Conservation (phyloP, 352 stramenopile genomes). For the Phytophthora sojae region DNA sequence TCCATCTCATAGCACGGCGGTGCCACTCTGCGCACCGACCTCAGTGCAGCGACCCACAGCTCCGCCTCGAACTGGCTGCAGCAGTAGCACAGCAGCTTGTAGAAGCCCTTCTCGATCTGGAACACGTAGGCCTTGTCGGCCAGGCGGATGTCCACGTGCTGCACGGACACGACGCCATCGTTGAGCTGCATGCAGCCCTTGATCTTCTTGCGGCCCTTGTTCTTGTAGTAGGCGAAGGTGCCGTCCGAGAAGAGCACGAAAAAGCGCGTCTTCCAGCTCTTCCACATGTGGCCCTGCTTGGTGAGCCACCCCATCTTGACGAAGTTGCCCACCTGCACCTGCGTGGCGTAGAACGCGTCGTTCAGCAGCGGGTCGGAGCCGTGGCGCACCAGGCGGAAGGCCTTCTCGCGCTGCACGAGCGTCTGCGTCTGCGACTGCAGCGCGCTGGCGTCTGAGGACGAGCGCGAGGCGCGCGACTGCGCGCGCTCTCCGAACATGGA, state of each 20-base stretch:
- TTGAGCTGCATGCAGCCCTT: slow-evolving; percentile 86
- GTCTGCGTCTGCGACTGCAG: slow-evolving; percentile 11
- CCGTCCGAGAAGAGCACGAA: slow-evolving; percentile 87
- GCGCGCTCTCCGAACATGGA: slow-evolving; percentile 34
- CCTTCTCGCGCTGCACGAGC: slow-evolving; percentile 47
- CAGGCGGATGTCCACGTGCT: slow-evolving; percentile 78
- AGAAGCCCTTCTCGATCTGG: slow-evolving; percentile 88
- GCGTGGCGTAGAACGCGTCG: slow-evolving; percentile 70
- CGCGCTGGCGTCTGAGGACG: slow-evolving; percentile 29
- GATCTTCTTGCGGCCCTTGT: slow-evolving; percentile 76
- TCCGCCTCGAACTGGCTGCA: slow-evolving; percentile 83
- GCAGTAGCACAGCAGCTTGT: slow-evolving; percentile 82
- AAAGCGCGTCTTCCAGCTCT: slow-evolving; percentile 89
- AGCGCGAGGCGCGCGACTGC: slow-evolving; percentile 31
- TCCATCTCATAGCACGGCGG: slow-evolving; percentile 72
- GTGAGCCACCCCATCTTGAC: slow-evolving; percentile 88
- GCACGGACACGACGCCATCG: slow-evolving; percentile 83
- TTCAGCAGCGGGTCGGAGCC: slow-evolving; percentile 74
- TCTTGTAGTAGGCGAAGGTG: slow-evolving; percentile 88
- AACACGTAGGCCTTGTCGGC: slow-evolving; percentile 81
- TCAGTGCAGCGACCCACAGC: slow-evolving; percentile 78
- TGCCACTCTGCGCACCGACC: slow-evolving; percentile 49
- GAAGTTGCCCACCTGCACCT: slow-evolving; percentile 75
- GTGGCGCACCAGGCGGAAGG: slow-evolving; percentile 51
- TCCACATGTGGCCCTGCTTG: slow-evolving; percentile 88